A percentile compares a stretch with the other conserved stretches of the same genome.
Evolutionary conservation across 345 rosid genomes (phyloP).

Genomic region (Sonneratia alba): DNA sequence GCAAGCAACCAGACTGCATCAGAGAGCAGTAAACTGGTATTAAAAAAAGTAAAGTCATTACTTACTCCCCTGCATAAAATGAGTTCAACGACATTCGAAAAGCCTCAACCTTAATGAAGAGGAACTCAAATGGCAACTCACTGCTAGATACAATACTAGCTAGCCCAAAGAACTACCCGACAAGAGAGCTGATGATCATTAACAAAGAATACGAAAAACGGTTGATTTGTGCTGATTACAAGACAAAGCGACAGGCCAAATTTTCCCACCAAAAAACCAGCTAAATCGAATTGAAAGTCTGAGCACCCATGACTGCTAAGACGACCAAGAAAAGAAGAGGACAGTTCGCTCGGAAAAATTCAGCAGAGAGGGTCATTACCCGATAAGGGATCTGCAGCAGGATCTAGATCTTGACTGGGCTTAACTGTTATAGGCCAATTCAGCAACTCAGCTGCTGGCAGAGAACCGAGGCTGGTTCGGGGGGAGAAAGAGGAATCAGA

Average conservation of each 20-base stretch:
- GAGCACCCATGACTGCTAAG: neutral
- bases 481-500: no score
- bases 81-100: neutral
- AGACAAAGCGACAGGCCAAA: neutral
- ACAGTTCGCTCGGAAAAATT: neutral
- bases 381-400: slow-evolving; percentile 1
- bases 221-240: neutral
- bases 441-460: no score
- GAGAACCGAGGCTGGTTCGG: no score
- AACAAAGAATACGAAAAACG: neutral
- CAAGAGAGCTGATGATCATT: neutral
- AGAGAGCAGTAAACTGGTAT: neutral
- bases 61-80: neutral
- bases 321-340: neutral
- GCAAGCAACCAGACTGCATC: neutral
- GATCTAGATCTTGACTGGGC: slow-evolving; percentile 4
- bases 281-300: neutral
- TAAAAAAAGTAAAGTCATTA: neutral
- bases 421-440: no score
- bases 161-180: neutral
- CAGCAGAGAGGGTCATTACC: neutral
- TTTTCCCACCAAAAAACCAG: neutral
- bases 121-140: neutral
- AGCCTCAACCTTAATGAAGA: neutral
- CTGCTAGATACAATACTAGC: neutral